Conservation (phyloP, 176 grass and related monocot species). For the Hsuehochloa calcarea region DNA sequence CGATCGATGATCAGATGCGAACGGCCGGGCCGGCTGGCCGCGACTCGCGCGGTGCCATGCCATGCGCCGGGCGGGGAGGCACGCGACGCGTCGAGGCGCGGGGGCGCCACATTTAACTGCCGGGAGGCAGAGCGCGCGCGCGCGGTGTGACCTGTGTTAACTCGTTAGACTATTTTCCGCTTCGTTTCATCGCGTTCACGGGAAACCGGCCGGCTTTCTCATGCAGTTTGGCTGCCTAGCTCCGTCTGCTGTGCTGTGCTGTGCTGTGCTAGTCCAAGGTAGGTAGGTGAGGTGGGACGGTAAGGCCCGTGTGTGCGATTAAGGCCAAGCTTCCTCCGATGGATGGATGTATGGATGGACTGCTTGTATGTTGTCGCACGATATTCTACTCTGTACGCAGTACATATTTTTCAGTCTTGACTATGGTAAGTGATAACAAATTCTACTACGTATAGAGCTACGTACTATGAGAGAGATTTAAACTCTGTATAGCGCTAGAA, state of each 20-base stretch:
- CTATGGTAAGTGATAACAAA: background rate
- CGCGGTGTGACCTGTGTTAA: slow-evolving; percentile 35
- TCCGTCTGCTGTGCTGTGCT: background rate
- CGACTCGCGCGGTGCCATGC: background rate
- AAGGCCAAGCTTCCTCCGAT: background rate
- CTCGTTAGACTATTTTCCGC: background rate
- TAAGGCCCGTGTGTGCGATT: background rate
- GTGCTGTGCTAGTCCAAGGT: background rate
- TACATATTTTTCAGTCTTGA: background rate
- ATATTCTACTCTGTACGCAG: background rate
- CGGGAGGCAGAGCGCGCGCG: background rate
- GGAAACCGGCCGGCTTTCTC: slow-evolving; percentile 4
- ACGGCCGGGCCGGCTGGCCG: background rate
- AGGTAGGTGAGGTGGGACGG: background rate
- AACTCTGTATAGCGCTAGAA: background rate
- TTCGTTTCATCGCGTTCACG: slow-evolving; percentile 35
- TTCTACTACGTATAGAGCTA: background rate
- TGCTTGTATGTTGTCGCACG: background rate
- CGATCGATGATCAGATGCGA: background rate
- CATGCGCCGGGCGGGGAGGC: background rate
- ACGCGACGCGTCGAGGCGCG: background rate
- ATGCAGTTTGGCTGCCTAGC: no score
- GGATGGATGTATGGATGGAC: background rate
- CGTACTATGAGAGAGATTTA: background rate
- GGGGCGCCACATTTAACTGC: slow-evolving; percentile 20